phyloP scores from a whole-genome alignment of 2,329 filamentous ascomycete species.

The Exophiala spinifera region DNA sequence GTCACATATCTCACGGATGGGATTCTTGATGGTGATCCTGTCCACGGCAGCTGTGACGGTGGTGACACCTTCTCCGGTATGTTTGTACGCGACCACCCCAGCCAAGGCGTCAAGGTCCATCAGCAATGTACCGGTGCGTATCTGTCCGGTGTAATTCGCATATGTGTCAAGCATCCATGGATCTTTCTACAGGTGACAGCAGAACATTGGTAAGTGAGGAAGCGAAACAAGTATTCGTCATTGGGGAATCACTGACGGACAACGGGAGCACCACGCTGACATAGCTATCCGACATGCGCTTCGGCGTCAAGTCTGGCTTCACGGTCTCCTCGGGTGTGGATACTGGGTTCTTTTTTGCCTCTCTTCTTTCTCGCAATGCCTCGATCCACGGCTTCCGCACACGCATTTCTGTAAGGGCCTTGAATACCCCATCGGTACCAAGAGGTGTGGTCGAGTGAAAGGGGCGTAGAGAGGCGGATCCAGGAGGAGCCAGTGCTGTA shows the following conservation, averaged over 20 bases:
- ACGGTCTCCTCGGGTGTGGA: conserved; percentile 27
- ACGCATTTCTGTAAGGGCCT: conserved; percentile 56
- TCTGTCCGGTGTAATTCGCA: conserved; percentile 71
- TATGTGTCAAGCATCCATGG: conserved; percentile 76
- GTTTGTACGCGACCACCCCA: conserved; percentile 72
- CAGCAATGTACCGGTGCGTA: conserved; percentile 68
- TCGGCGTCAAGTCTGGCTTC: conserved; percentile 60
- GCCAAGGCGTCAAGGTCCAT: conserved; percentile 79
- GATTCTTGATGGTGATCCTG: conserved; percentile 65
- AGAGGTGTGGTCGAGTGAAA: conserved; percentile 20
- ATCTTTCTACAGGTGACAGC: conserved; percentile 66
- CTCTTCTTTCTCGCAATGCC: conserved; percentile 55
- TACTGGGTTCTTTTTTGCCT: conserved; percentile 36
- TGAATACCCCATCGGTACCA: conserved; percentile 58
- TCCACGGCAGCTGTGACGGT: conserved; percentile 65
- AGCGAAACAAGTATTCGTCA: background rate
- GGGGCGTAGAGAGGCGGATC: background rate
- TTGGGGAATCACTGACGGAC: conserved; percentile 15
- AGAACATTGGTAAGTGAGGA: conserved; percentile 20
- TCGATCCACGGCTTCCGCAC: conserved; percentile 68
- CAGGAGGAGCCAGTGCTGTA: background rate
- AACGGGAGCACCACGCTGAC: conserved; percentile 56
- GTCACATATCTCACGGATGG: conserved; percentile 73
- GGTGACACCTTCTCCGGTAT: conserved; percentile 62
- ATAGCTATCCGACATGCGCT: conserved; percentile 69